These are phyloP conservation scores for Candida corydali DNA, from an alignment of 805 yeast genomes.

Conservation along the genomic window DNA sequence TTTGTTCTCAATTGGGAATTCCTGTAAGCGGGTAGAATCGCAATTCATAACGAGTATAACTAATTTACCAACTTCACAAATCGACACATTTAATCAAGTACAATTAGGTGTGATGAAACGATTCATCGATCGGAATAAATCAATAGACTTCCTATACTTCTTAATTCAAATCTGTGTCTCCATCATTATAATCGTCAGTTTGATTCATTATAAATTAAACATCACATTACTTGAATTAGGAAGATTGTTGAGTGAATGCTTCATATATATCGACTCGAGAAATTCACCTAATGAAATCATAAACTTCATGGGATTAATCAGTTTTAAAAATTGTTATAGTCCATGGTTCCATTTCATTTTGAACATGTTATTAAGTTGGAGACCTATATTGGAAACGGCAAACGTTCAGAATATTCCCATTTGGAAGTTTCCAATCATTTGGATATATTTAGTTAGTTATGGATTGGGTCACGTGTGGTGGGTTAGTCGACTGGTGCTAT, in stretches of 20 bases:
- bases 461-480: constrained; percentile 27
- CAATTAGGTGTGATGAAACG: constrained; percentile 14
- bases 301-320: constrained; percentile 19
- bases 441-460: constrained; percentile 10
- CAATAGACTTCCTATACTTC: constrained; percentile 29
- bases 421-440: constrained; percentile 8
- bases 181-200: constrained; percentile 17
- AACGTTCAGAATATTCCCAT: neutral
- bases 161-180: constrained; percentile 21
- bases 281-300: constrained; percentile 21
- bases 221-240: constrained; percentile 18
- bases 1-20: constrained; percentile 16
- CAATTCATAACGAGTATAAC: constrained; percentile 14
- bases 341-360: constrained; percentile 8
- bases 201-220: constrained; percentile 14
- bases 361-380: constrained; percentile 5
- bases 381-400: constrained; percentile 5
- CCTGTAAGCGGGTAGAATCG: constrained; percentile 23
- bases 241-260: constrained; percentile 19
- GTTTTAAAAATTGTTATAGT: constrained; percentile 14
- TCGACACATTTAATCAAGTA: constrained; percentile 12
- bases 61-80: constrained; percentile 19
- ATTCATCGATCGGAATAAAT: constrained; percentile 15
- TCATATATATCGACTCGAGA: constrained; percentile 28
- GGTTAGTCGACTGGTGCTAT: constrained; percentile 18